Percentiles rank a stretch among this genome's conserved stretches.
phyloP scores from a whole-genome alignment of 805 yeast genomes.

The Cyberlindnera euphorbiae region DNA sequence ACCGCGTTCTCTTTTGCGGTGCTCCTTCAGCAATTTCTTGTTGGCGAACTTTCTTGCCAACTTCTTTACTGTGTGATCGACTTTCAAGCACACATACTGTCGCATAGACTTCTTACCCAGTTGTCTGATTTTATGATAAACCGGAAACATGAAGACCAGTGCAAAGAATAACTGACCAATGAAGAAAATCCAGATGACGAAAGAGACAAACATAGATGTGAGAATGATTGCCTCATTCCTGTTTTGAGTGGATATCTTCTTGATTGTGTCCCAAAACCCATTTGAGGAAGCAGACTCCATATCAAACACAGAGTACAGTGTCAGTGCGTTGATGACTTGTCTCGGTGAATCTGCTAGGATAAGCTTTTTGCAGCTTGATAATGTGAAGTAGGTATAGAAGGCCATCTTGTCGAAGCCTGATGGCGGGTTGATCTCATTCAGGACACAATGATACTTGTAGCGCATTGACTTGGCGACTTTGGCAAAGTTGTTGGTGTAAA shows the following conservation, averaged over 20 bases:
- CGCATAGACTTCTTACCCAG: slow-evolving; percentile 41
- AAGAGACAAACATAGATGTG: slow-evolving; percentile 71
- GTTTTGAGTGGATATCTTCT: slow-evolving; percentile 54
- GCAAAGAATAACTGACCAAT: slow-evolving; percentile 53
- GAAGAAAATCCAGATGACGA: slow-evolving; percentile 69
- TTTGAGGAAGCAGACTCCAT: slow-evolving; percentile 25
- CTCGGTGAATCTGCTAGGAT: slow-evolving; percentile 82
- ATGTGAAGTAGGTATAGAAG: slow-evolving; percentile 58
- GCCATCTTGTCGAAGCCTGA: slow-evolving; percentile 62
- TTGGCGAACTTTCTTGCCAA: slow-evolving; percentile 34
- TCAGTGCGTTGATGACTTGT: slow-evolving; percentile 76
- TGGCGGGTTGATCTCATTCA: slow-evolving; percentile 63
- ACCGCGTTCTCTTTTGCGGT: slow-evolving; percentile 5
- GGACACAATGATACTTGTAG: slow-evolving; percentile 69
- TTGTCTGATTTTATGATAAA: slow-evolving; percentile 41
- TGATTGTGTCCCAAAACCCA: slow-evolving; percentile 38
- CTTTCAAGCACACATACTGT: slow-evolving; percentile 56
- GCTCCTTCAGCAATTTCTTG: slow-evolving; percentile 10
- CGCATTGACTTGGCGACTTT: slow-evolving; percentile 50
- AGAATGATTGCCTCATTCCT: slow-evolving; percentile 65
- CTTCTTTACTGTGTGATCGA: slow-evolving; percentile 51
- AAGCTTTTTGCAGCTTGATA: slow-evolving; percentile 57
- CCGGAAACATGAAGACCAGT: slow-evolving; percentile 44
- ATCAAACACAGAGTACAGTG: slow-evolving; percentile 50
- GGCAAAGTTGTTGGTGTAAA: slow-evolving; percentile 65